phyloP scores from a whole-genome alignment of 108 stramenopile genomes.

The Cyclotella cryptica region DNA sequence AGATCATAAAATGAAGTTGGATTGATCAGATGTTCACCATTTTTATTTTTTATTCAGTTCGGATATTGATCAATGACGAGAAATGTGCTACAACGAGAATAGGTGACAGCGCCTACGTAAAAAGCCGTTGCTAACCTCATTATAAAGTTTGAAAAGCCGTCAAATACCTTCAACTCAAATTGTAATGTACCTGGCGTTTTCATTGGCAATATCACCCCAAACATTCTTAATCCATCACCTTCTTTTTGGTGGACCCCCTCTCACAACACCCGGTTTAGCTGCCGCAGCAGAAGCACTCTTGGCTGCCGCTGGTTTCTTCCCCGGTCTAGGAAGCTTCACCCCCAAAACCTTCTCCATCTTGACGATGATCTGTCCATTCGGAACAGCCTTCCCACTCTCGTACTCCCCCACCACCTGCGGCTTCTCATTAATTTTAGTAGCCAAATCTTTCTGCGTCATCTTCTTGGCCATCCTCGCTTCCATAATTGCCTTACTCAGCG shows the following conservation, averaged over 20 bases:
- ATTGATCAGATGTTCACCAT: no score
- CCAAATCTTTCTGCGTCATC: slow-evolving; percentile 97
- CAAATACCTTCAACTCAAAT: no score
- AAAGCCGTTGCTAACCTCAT: no score
- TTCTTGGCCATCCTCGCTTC: slow-evolving; percentile 97
- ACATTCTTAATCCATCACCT: slow-evolving; percentile 59
- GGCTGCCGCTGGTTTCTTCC: slow-evolving; percentile 66
- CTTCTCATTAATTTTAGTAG: slow-evolving; percentile 96
- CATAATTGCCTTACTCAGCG: slow-evolving; percentile 91
- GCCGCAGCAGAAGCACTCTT: slow-evolving; percentile 53
- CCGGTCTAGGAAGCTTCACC: slow-evolving; percentile 87
- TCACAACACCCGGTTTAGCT: slow-evolving; percentile 48
- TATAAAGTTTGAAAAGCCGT: no score
- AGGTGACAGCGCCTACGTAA: no score
- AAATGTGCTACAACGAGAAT: no score
- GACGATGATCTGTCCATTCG: slow-evolving; percentile 93
- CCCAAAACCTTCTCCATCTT: slow-evolving; percentile 94
- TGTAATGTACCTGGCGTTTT: no score
- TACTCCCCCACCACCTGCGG: slow-evolving; percentile 97
- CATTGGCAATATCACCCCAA: no score
- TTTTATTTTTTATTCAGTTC: no score
- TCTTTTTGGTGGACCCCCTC: slow-evolving; percentile 89
- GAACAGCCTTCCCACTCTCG: slow-evolving; percentile 96
- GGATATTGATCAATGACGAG: no score
- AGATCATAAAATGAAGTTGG: no score